A percentile compares a stretch with the other conserved stretches of the same genome.
These are phyloP conservation scores for Zygoascus meyerae DNA, from an alignment of 1,139 yeast species.

Conservation along the genomic window DNA sequence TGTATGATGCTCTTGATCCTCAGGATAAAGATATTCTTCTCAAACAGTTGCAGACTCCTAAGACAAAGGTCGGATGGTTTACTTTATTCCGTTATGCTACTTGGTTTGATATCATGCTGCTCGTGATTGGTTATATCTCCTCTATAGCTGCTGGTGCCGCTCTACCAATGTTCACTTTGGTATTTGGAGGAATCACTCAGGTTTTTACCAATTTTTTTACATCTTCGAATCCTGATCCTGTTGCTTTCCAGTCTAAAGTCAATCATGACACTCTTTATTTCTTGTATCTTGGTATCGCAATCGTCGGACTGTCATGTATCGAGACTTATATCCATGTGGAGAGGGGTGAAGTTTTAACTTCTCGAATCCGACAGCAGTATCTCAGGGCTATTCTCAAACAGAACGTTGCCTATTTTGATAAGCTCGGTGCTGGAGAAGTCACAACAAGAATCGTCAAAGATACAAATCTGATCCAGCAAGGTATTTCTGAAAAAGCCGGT, in stretches of 20 bases:
- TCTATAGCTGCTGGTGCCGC: constrained; percentile 37
- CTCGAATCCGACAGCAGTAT: constrained; percentile 38
- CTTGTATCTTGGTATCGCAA: constrained; percentile 38
- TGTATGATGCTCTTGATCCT: constrained; percentile 3
- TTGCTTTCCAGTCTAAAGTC: constrained; percentile 30
- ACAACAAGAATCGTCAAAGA: constrained; percentile 42
- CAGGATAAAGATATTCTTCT: background rate
- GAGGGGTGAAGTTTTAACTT: constrained; percentile 39
- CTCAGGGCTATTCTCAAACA: constrained; percentile 37
- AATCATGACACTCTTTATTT: constrained; percentile 36
- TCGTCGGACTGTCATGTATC: constrained; percentile 29
- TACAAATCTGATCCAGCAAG: constrained; percentile 40
- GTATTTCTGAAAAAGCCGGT: constrained; percentile 42
- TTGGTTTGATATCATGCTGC: constrained; percentile 25
- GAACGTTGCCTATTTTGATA: constrained; percentile 42
- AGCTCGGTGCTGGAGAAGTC: constrained; percentile 41
- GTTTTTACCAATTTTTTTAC: constrained; percentile 34
- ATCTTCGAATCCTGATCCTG: constrained; percentile 23
- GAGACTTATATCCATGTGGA: constrained; percentile 36
- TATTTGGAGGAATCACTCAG: constrained; percentile 37
- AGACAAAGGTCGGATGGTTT: constrained; percentile 26
- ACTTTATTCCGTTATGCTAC: constrained; percentile 36
- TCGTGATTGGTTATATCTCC: constrained; percentile 28
- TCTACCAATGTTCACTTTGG: constrained; percentile 37
- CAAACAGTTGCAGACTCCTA: constrained; percentile 28